These are phyloP conservation scores for Vitis cinerea DNA, from an alignment of 164 flowering plant species.

Conservation along the genomic window DNA sequence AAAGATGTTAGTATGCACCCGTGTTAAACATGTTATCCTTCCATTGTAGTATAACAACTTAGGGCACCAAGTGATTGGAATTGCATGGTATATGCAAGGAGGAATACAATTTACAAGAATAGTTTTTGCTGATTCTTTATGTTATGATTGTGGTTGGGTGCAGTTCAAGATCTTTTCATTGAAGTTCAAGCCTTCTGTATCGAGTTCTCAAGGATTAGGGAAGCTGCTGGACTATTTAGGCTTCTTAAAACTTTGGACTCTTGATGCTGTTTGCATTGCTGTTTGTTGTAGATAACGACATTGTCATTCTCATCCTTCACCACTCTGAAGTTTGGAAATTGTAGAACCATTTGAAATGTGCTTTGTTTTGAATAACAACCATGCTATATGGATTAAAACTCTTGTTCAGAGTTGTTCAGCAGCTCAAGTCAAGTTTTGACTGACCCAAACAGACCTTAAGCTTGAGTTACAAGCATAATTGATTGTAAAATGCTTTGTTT, in stretches of 20 bases:
- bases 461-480: too few species aligned
- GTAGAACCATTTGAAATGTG: not conserved
- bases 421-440: too few species aligned
- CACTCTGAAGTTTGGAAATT: not conserved
- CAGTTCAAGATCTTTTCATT: conserved; percentile 92
- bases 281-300: not conserved
- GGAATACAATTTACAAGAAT: not conserved
- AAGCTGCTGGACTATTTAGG: conserved; percentile 91
- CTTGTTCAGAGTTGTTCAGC: too few species aligned
- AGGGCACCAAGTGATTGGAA: too few species aligned
- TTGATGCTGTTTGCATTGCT: not conserved
- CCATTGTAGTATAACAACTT: too few species aligned
- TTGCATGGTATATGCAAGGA: not conserved
- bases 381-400: too few species aligned
- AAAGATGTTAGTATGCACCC: too few species aligned
- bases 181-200: conserved; percentile 99
- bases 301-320: not conserved
- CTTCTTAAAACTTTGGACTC: conserved; percentile 78
- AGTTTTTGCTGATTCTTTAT: conserved; percentile 1
- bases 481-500: too few species aligned
- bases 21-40: too few species aligned
- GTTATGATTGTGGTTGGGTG: conserved; percentile 24
- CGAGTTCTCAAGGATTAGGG: conserved; percentile 91
- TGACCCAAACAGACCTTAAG: too few species aligned
- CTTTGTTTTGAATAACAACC: too few species aligned